Percentiles rank a stretch among this genome's conserved stretches.
phyloP scores from a whole-genome alignment of 345 rosid species.

The Acer saccharum region DNA sequence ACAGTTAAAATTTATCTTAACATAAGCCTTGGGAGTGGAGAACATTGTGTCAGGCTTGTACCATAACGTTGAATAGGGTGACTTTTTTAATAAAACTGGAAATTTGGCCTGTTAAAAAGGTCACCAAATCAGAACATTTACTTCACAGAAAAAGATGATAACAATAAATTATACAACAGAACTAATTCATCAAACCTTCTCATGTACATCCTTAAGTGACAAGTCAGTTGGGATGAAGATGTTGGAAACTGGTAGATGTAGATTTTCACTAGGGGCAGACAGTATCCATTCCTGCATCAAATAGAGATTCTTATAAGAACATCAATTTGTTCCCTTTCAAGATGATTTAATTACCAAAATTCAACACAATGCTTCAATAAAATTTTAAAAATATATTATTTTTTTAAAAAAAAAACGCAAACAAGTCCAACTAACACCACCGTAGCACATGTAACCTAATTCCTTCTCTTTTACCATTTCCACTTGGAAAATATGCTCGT shows the following conservation, averaged over 20 bases:
- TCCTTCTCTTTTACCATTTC: not conserved
- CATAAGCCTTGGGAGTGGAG: slow-evolving; percentile 78
- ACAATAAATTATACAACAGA: not conserved
- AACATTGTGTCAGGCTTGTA: slow-evolving; percentile 86
- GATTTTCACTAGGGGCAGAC: slow-evolving; percentile 59
- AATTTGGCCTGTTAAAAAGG: slow-evolving; percentile 51
- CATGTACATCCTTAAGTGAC: slow-evolving; percentile 59
- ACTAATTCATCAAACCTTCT: slow-evolving; percentile 50
- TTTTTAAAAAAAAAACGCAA: not conserved
- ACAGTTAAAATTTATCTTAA: slow-evolving; percentile 80
- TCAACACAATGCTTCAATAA: not conserved
- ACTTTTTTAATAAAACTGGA: slow-evolving; percentile 67
- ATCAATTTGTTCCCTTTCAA: slow-evolving; percentile 7
- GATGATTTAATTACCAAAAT: slow-evolving; percentile 6
- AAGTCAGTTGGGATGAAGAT: slow-evolving; percentile 84
- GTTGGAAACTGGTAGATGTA: slow-evolving; percentile 76
- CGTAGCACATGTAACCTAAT: slow-evolving; percentile 3
- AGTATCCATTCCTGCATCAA: slow-evolving; percentile 76
- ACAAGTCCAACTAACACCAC: not conserved
- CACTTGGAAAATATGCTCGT: not conserved
- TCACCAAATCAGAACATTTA: slow-evolving; percentile 21
- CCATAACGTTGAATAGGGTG: slow-evolving; percentile 71
- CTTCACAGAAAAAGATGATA: not conserved
- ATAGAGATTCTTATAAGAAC: slow-evolving; percentile 4
- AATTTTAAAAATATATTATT: not conserved